Conservation (phyloP, 2,329 filamentous ascomycete species). For the Microdochium nivale region DNA sequence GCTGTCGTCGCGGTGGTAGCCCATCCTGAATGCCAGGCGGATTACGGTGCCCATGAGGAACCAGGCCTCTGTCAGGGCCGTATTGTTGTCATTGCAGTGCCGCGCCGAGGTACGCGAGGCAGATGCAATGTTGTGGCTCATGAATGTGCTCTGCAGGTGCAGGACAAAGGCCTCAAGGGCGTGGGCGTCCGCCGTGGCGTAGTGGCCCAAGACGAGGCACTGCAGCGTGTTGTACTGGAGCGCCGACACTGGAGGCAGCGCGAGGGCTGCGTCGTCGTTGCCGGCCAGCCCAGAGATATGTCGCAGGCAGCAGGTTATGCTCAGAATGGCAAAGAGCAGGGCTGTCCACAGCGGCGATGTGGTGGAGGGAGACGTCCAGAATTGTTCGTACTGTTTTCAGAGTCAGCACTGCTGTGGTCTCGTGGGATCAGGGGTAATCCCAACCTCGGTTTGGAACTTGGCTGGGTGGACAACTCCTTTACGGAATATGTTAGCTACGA, state of each 20-base stretch:
- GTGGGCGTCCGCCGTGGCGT: conserved; percentile 24
- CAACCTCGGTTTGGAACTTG: conserved; percentile 18
- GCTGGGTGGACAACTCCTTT: conserved; percentile 16
- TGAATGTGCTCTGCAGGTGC: conserved; percentile 17
- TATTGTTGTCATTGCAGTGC: conserved; percentile 8
- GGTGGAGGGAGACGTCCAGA: conserved; percentile 22
- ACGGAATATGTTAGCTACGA: too few relatives aligned
- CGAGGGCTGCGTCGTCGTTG: not conserved
- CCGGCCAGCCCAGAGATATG: not conserved
- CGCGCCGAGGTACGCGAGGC: not conserved
- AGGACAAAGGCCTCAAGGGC: conserved; percentile 28
- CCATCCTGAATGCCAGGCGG: conserved; percentile 29
- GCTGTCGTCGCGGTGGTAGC: conserved; percentile 28
- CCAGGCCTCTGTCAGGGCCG: conserved; percentile 25
- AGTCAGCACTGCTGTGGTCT: not conserved
- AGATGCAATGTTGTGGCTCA: not conserved
- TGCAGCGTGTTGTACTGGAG: conserved; percentile 11
- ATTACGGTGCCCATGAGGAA: conserved; percentile 28
- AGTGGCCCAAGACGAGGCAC: conserved; percentile 16
- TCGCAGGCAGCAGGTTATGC: conserved; percentile 14
- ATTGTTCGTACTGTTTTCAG: conserved; percentile 21
- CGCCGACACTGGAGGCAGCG: conserved; percentile 5
- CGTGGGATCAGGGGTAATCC: not conserved
- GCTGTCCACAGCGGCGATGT: conserved; percentile 27
- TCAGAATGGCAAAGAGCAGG: conserved; percentile 26